A percentile compares a stretch with the other conserved stretches of the same genome.
Conservation (phyloP, 1,284 basidiomycete genomes). For the Boletus smithii region DNA sequence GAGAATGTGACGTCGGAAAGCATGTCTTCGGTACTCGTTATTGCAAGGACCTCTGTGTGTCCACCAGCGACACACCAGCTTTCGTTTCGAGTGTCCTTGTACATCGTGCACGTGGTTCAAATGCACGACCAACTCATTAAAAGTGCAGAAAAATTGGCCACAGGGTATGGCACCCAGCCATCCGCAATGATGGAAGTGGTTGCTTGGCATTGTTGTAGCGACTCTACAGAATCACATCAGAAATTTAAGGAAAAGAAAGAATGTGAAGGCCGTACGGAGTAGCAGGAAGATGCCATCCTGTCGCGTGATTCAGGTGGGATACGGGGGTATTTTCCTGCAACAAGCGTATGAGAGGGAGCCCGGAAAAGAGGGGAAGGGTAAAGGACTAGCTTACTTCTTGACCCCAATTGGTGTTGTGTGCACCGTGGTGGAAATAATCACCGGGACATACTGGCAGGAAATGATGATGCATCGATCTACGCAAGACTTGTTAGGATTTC, state of each 20-base stretch:
- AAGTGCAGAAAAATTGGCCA: neutral
- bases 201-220: neutral
- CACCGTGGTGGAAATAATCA: neutral
- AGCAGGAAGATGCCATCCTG: neutral
- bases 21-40: neutral
- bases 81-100: neutral
- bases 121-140: constrained; percentile 7
- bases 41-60: neutral
- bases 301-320: no score
- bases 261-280: neutral
- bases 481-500: neutral
- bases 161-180: constrained; percentile 6
- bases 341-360: neutral
- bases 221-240: neutral
- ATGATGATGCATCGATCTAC: neutral
- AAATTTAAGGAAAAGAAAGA: neutral
- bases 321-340: neutral
- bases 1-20: constrained; percentile 1
- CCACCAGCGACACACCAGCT: constrained; percentile 5
- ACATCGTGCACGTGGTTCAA: neutral
- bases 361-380: neutral
- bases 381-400: neutral
- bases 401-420: neutral
- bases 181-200: constrained; percentile 4
- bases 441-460: neutral